Evolutionary conservation across 106 monocot genomes (phyloP).

Genomic region (Dioscorea zingiberensis): DNA sequence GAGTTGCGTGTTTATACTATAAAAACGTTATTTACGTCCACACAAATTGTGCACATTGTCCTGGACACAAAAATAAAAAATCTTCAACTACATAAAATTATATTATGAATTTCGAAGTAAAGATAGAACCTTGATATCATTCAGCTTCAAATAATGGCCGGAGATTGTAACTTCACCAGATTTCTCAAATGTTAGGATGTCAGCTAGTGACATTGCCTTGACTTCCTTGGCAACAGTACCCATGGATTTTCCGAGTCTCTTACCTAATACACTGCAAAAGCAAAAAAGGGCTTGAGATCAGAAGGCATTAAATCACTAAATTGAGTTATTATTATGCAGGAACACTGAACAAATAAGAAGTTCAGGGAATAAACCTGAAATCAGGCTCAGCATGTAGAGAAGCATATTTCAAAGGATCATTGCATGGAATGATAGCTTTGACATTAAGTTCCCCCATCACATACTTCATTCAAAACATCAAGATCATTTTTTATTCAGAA

Average conservation of each 20-base stretch:
- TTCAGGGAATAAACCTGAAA: conserved; percentile 51
- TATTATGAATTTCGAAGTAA: too few species aligned
- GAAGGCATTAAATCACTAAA: neutral
- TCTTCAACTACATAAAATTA: too few species aligned
- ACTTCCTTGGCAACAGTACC: conserved; percentile 75
- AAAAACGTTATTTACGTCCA: too few species aligned
- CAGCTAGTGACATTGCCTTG: conserved; percentile 77
- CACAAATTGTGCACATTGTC: too few species aligned
- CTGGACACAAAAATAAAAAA: too few species aligned
- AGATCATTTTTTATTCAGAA: neutral
- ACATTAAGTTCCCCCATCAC: conserved; percentile 95
- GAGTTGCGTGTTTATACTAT: too few species aligned
- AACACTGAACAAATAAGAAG: neutral
- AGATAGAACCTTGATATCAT: conserved; percentile 79
- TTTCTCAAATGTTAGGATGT: conserved; percentile 76
- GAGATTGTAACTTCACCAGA: conserved; percentile 63
- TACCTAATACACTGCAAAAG: conserved; percentile 62
- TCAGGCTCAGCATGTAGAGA: conserved; percentile 93
- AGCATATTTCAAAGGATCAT: conserved; percentile 82
- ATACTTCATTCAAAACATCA: conserved; percentile 43
- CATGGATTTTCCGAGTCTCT: conserved; percentile 86
- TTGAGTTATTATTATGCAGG: neutral
- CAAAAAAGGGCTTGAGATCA: neutral
- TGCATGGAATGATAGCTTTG: conserved; percentile 86
- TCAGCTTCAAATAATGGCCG: conserved; percentile 62